Percentiles rank a stretch among this genome's conserved stretches.
phyloP scores from a whole-genome alignment of 768 basidiomycete species.

The Lentinula edodes region DNA sequence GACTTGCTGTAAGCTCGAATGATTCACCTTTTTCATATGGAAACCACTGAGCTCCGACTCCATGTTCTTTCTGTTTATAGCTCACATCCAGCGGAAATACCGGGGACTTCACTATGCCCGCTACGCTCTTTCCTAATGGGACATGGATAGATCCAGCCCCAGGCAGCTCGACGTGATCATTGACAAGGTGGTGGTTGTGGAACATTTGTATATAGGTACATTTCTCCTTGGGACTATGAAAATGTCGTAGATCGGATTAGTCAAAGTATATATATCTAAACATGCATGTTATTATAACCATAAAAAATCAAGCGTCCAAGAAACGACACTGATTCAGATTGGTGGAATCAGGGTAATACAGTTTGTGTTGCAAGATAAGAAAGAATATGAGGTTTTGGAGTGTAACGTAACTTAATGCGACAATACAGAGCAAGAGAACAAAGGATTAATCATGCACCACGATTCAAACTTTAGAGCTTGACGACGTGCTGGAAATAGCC shows the following conservation, averaged over 20 bases:
- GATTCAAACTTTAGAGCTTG: not conserved
- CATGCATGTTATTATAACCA: slow-evolving; percentile 6
- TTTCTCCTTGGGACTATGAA: not conserved
- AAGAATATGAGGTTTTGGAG: not conserved
- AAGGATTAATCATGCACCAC: not conserved
- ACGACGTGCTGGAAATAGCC: not conserved
- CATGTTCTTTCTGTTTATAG: slow-evolving; percentile 23
- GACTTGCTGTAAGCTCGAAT: slow-evolving; percentile 59
- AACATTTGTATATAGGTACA: not conserved
- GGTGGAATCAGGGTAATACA: slow-evolving; percentile 6
- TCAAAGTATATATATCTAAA: not conserved
- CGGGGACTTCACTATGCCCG: slow-evolving; percentile 81
- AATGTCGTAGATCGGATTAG: slow-evolving; percentile 1
- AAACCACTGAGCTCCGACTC: not conserved
- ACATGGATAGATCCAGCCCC: slow-evolving; percentile 73
- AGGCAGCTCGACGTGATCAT: slow-evolving; percentile 45
- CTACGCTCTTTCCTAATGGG: slow-evolving; percentile 71
- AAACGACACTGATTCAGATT: slow-evolving; percentile 6
- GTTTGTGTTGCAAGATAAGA: not conserved
- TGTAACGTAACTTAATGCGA: not conserved
- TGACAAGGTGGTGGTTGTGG: not conserved
- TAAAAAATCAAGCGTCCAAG: slow-evolving; percentile 1
- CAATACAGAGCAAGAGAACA: not conserved
- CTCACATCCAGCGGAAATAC: slow-evolving; percentile 37
- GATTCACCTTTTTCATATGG: not conserved